Conservation (phyloP, 2,329 filamentous ascomycete genomes). For the Trichophyton rubrum region DNA sequence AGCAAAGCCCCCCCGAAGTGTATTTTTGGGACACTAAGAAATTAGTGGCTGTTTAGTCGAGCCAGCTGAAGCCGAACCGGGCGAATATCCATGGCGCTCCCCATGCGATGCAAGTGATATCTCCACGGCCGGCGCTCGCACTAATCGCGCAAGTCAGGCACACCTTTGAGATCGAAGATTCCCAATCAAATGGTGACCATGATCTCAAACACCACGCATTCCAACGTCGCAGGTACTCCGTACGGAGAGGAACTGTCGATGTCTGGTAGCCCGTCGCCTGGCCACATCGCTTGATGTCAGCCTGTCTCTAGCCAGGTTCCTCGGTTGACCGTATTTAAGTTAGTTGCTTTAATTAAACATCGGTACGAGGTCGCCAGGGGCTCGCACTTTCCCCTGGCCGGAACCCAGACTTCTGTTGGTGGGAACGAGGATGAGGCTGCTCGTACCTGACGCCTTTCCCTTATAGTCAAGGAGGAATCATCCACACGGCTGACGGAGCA, state of each 20-base stretch:
- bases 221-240: no score
- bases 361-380: background rate
- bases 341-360: conserved; percentile 1
- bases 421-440: background rate
- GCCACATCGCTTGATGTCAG: no score
- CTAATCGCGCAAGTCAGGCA: background rate
- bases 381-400: background rate
- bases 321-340: background rate
- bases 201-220: background rate
- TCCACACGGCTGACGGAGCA: background rate
- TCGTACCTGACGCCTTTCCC: conserved; percentile 1
- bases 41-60: conserved; percentile 1
- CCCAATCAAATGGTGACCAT: background rate
- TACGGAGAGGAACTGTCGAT: no score
- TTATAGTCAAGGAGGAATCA: background rate
- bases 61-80: background rate
- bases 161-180: background rate
- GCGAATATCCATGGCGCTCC: background rate
- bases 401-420: background rate
- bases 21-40: conserved; percentile 3
- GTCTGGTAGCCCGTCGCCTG: no score
- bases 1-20: background rate
- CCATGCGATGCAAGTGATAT: background rate
- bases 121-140: background rate
- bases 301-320: background rate